These are phyloP conservation scores for Amanita rubescens DNA, from an alignment of 768 basidiomycete genomes.

Conservation along the genomic window DNA sequence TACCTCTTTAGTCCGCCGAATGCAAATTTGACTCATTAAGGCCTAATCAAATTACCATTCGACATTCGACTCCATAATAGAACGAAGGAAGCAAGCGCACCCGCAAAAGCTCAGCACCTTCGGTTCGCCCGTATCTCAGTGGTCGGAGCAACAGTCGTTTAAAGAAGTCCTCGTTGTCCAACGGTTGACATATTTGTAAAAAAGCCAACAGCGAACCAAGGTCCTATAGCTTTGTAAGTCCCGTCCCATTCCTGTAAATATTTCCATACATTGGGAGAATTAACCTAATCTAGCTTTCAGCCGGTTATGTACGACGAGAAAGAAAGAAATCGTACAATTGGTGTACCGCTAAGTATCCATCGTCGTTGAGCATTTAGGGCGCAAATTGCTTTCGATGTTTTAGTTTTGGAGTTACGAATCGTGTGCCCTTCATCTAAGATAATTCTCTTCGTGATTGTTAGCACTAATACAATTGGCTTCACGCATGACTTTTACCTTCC, in stretches of 20 bases:
- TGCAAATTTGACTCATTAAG: conserved; percentile 70
- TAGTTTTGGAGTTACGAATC: conserved; percentile 81
- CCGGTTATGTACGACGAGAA: neutral
- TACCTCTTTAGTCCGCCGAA: conserved; percentile 80
- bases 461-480: neutral
- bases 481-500: conserved; percentile 54
- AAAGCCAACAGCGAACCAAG: conserved; percentile 83
- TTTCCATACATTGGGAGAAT: conserved; percentile 57
- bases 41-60: conserved; percentile 33
- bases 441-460: conserved; percentile 40
- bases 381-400: conserved; percentile 68
- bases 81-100: conserved; percentile 31
- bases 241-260: neutral
- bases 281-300: conserved; percentile 43
- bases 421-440: conserved; percentile 87
- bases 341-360: conserved; percentile 81
- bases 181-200: conserved; percentile 74
- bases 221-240: conserved; percentile 41
- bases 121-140: conserved; percentile 56
- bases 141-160: conserved; percentile 75
- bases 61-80: neutral
- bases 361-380: conserved; percentile 62
- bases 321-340: conserved; percentile 56
- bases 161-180: conserved; percentile 80
- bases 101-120: conserved; percentile 63